phyloP scores from a whole-genome alignment of 2,329 filamentous ascomycete species.

The Malbranchea cinnamomea region DNA sequence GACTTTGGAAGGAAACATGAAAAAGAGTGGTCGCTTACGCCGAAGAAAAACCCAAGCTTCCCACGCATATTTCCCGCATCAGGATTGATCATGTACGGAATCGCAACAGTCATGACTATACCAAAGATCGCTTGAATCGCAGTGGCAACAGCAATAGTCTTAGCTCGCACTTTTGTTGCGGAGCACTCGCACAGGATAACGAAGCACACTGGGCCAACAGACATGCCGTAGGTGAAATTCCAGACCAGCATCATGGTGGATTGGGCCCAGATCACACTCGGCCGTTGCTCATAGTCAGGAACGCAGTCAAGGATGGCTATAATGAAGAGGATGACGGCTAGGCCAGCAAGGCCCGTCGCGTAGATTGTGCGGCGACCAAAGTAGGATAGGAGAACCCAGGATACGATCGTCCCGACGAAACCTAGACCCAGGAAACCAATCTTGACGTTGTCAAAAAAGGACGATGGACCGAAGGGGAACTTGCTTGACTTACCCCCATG shows the following conservation, averaged over 20 bases:
- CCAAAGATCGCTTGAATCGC: conserved; percentile 26
- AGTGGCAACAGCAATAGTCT: conserved; percentile 30
- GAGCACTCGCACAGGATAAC: conserved; percentile 34
- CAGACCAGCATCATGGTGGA: conserved; percentile 24
- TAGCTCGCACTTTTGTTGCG: conserved; percentile 28
- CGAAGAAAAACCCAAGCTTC: conserved; percentile 23
- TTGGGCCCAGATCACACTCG: conserved; percentile 18
- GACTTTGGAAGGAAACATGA: background rate
- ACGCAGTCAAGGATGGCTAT: conserved; percentile 29
- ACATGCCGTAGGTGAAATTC: conserved; percentile 26
- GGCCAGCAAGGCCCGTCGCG: conserved; percentile 17
- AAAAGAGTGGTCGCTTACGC: conserved; percentile 8
- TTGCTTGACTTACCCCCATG: conserved; percentile 21
- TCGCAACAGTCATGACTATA: conserved; percentile 25
- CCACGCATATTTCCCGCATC: conserved; percentile 19
- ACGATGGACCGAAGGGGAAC: conserved; percentile 5
- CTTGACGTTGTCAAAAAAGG: conserved; percentile 1
- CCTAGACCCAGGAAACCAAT: conserved; percentile 24
- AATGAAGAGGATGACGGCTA: conserved; percentile 20
- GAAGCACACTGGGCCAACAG: conserved; percentile 30
- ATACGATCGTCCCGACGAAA: conserved; percentile 23
- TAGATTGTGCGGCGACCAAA: conserved; percentile 21
- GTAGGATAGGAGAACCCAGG: conserved; percentile 21
- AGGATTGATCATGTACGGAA: conserved; percentile 29
- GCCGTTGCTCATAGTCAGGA: conserved; percentile 14